Percentiles rank a stretch among this genome's conserved stretches.
Conservation (phyloP, 1,139 yeast species). For the Geotrichum reessii region DNA sequence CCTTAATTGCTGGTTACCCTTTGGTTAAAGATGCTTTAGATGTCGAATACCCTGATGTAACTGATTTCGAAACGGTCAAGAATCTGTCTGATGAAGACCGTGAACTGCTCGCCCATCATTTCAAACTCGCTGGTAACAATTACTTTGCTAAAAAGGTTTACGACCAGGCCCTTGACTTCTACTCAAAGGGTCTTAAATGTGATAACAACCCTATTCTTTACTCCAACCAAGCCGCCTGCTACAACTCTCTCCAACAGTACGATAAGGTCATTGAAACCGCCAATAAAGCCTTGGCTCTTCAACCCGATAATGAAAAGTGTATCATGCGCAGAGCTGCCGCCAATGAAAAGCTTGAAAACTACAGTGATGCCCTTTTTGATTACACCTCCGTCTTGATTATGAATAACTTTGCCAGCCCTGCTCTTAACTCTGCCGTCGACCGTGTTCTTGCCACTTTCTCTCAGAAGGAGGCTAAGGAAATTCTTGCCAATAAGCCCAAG, state of each 20-base stretch:
- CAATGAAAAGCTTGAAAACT: conserved; percentile 71
- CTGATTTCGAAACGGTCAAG: conserved; percentile 41
- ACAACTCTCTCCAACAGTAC: conserved; percentile 70
- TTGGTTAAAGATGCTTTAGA: conserved; percentile 26
- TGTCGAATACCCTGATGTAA: conserved; percentile 33
- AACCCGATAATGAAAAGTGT: conserved; percentile 90
- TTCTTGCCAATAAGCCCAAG: conserved; percentile 48
- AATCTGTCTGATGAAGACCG: conserved; percentile 49
- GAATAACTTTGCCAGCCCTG: conserved; percentile 57
- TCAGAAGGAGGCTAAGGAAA: conserved; percentile 44
- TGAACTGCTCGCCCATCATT: conserved; percentile 64
- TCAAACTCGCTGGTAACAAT: conserved; percentile 87
- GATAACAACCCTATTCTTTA: conserved; percentile 79
- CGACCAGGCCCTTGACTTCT: conserved; percentile 67
- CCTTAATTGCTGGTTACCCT: conserved; percentile 23
- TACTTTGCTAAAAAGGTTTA: conserved; percentile 59
- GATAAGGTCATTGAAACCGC: conserved; percentile 85
- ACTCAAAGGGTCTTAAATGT: conserved; percentile 69
- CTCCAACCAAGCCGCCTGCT: conserved; percentile 94
- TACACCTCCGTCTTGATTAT: conserved; percentile 59
- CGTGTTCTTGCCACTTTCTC: conserved; percentile 56
- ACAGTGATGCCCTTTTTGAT: conserved; percentile 84
- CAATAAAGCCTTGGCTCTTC: conserved; percentile 73
- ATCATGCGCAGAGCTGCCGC: conserved; percentile 66
- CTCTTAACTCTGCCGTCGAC: conserved; percentile 78